A percentile compares a stretch with the other conserved stretches of the same genome.
Conservation (phyloP, 495 filamentous ascomycete species). For the Neurospora sp. region DNA sequence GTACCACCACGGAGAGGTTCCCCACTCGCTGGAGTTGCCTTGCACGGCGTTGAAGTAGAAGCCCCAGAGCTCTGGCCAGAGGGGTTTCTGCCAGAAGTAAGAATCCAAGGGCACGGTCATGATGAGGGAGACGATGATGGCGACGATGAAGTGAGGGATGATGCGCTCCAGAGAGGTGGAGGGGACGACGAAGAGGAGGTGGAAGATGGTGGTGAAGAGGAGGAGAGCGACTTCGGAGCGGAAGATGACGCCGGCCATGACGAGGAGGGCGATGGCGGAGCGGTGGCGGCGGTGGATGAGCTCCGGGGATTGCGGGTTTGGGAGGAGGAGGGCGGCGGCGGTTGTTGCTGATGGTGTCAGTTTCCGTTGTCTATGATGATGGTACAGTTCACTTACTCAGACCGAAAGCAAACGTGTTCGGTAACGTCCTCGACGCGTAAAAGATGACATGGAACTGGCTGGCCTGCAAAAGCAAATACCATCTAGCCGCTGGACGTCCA, state of each 20-base stretch:
- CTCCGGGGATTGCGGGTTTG: constrained; percentile 27
- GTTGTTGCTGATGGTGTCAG: constrained; percentile 44
- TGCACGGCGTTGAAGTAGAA: constrained; percentile 89
- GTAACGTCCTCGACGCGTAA: constrained; percentile 85
- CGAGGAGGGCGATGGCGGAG: constrained; percentile 61
- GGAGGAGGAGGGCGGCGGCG: constrained; percentile 62
- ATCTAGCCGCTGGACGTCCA: constrained; percentile 59
- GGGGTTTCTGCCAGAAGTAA: constrained; percentile 78
- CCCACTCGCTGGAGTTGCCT: constrained; percentile 72
- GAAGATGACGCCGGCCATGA: constrained; percentile 76
- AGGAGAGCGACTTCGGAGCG: constrained; percentile 84
- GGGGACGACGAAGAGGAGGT: constrained; percentile 48
- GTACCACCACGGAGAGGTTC: constrained; percentile 70
- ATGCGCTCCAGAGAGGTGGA: constrained; percentile 50
- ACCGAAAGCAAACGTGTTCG: constrained; percentile 94
- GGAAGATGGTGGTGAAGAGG: constrained; percentile 46
- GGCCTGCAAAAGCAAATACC: constrained; percentile 74
- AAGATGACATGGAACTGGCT: constrained; percentile 91
- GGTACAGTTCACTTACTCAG: constrained; percentile 41
- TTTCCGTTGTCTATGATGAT: too few species aligned
- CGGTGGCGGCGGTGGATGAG: constrained; percentile 30
- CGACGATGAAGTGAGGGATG: constrained; percentile 56
- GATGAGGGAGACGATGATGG: constrained; percentile 50
- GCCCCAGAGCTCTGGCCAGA: constrained; percentile 86
- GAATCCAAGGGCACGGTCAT: constrained; percentile 70